These are phyloP conservation scores for Sideroxylon spinosum DNA, from an alignment of 179 eudicot genomes.

Conservation along the genomic window DNA sequence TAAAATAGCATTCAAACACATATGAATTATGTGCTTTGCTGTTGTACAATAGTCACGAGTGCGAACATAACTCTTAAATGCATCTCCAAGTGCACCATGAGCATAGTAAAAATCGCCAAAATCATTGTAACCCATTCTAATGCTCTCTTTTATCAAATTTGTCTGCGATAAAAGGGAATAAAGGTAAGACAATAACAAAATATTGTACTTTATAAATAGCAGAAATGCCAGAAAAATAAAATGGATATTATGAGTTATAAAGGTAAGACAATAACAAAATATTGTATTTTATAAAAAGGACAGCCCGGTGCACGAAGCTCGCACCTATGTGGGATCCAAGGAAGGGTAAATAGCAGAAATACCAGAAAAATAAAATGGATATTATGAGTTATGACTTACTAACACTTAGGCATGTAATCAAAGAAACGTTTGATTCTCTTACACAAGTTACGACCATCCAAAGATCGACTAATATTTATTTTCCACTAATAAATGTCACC, in stretches of 20 bases:
- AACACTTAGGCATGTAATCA: too few relatives aligned
- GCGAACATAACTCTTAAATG: constrained; percentile 83
- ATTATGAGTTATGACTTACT: neutral
- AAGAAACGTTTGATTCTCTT: neutral
- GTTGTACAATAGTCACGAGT: constrained; percentile 98
- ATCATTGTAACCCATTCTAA: constrained; percentile 96
- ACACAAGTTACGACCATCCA: too few relatives aligned
- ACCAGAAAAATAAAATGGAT: neutral
- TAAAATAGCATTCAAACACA: constrained; percentile 89
- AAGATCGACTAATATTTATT: too few relatives aligned
- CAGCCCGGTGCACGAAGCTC: too few relatives aligned
- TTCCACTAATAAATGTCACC: neutral
- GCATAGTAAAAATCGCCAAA: constrained; percentile 87
- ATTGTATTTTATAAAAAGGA: too few relatives aligned
- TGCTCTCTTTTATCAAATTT: constrained; percentile 95
- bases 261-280: too few relatives aligned
- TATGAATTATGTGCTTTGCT: constrained; percentile 74
- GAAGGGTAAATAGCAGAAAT: neutral
- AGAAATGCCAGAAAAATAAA: neutral
- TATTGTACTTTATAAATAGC: neutral
- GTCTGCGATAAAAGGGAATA: constrained; percentile 47
- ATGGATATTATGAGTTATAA: neutral
- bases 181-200: neutral
- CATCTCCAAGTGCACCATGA: constrained; percentile 87
- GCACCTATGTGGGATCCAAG: too few relatives aligned